Evolutionary conservation across 306 rosid species (phyloP).

Genomic region (Leucaena leucocephala): DNA sequence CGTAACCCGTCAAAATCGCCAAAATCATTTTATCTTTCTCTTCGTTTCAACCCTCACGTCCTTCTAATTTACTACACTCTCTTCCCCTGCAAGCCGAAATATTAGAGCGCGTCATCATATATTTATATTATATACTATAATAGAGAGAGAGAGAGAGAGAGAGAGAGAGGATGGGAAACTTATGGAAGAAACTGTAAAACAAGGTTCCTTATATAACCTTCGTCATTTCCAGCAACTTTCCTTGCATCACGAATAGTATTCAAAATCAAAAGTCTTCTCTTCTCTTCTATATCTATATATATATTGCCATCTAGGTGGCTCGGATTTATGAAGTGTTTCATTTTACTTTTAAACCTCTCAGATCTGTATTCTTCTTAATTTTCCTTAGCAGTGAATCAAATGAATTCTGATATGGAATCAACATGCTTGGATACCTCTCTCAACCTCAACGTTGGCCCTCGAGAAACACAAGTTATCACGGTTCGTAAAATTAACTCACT

Average conservation of each 20-base stretch:
- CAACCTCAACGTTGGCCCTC: constrained; percentile 55
- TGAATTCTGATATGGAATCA: constrained; percentile 37
- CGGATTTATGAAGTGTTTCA: neutral
- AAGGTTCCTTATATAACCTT: constrained; percentile 22
- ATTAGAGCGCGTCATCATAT: neutral
- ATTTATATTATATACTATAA: no score
- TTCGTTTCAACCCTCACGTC: neutral
- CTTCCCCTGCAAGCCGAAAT: neutral
- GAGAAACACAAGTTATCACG: constrained; percentile 5
- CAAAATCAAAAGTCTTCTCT: neutral
- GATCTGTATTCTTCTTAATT: neutral
- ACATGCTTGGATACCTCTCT: constrained; percentile 54
- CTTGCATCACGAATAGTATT: neutral
- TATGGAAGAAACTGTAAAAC: constrained; percentile 24
- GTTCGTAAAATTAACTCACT: constrained; percentile 32
- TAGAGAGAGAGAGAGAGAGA: neutral
- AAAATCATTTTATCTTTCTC: neutral
- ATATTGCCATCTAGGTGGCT: constrained; percentile 9
- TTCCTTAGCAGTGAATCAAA: neutral
- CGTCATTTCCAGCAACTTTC: constrained; percentile 55
- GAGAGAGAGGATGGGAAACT: neutral
- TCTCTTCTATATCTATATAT: neutral
- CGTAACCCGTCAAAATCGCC: neutral
- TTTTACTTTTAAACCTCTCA: neutral
- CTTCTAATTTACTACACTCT: neutral